Base-by-base conservation (phyloP, 331 rosid species). In the Malus hybrid region DNA sequence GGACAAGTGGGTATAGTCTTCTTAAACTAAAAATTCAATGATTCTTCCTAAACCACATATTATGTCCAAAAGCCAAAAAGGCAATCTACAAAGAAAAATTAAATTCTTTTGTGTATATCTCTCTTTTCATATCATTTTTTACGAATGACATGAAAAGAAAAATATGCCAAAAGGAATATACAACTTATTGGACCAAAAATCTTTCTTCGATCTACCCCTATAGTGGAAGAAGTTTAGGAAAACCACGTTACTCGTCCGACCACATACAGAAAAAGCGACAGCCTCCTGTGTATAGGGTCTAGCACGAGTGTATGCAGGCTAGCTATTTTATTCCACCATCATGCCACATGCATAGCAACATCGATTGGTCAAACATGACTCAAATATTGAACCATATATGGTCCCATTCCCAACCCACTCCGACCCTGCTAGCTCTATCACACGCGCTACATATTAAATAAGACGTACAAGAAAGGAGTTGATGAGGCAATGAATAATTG, bases 291-390 rank as follows among this genome's bases (percentile, higher is more conserved):
- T 42, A 42, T 10, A 42, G 65, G 63, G 86, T 83, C 83, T 80
- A 84, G 78, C 89, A 50, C 52, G 57, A 13, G 15, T 15, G 13
- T 59, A 2, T 32, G 10, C 20, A 52, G 3, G 42, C 39, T 59
- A 6, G 36, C 39, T 16, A 59, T 59, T 69, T 75, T 71, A 59
- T 66, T 54, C 64, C 71, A 60, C 68, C 39, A 60, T 27, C 76
- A 60, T 39, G 42, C 71, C 86, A 85, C 73, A 63, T 85, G 87
- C 79, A 70, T 61, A 27, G 59, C 81, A 63, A 70, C 55, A 32
- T 59, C 0, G 12, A 79, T 59, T 36, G 32, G 6, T 10, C 10
- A 22, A 18, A 39, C 44, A 36, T 20, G 34, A 56, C 65, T 59
- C 16, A 59, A 56, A 33, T 42, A 42, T 42, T 56, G 66, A 56